Conservation (phyloP, 305 asterid species). For the Withania somnifera region DNA sequence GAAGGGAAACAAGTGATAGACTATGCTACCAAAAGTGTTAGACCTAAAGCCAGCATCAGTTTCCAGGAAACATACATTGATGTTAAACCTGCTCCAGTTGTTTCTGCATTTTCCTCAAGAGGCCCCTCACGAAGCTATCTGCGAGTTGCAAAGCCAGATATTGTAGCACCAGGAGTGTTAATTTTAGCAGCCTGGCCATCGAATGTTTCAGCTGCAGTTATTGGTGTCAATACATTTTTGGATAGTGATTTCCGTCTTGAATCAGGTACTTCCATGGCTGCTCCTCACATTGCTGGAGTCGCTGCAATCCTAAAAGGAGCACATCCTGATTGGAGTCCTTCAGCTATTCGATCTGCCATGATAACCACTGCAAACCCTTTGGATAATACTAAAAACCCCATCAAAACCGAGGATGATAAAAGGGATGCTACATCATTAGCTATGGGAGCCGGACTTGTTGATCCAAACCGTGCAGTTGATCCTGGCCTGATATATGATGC, state of each 20-base stretch:
- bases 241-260: not conserved
- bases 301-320: slow-evolving; percentile 16
- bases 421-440: slow-evolving; percentile 3
- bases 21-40: not conserved
- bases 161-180: not conserved
- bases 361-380: slow-evolving; percentile 3
- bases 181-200: slow-evolving; percentile 11
- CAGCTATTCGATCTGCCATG: slow-evolving; percentile 15
- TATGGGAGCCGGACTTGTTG: slow-evolving; percentile 13
- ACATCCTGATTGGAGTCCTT: slow-evolving; percentile 14
- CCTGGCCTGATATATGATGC: slow-evolving; percentile 18
- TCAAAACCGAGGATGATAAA: not conserved
- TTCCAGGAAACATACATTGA: not conserved
- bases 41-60: not conserved
- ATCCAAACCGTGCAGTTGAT: slow-evolving; percentile 15
- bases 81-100: not conserved
- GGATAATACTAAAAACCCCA: slow-evolving; percentile 9
- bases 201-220: not conserved
- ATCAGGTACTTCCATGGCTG: slow-evolving; percentile 9
- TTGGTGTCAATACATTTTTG: not conserved
- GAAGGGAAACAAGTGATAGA: slow-evolving; percentile 1
- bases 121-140: slow-evolving; percentile 1
- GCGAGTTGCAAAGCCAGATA: not conserved
- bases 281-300: slow-evolving; percentile 10
- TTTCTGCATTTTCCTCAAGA: not conserved